A percentile compares a stretch with the other conserved stretches of the same genome.
Conservation (phyloP, 768 basidiomycete species). For the Mycena vulgaris region DNA sequence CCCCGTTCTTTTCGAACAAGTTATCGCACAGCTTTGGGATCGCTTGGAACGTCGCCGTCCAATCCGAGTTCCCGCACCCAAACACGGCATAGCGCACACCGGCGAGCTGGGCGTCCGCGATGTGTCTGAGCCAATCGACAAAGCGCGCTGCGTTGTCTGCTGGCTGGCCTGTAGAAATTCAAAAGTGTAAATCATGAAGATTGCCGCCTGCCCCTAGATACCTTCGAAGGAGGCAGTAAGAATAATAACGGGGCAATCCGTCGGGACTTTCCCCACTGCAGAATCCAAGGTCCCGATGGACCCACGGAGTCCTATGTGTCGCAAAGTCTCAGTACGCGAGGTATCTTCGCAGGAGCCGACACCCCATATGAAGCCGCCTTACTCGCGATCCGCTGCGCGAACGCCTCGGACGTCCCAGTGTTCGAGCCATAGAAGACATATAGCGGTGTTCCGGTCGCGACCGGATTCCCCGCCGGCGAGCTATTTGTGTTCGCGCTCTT, state of each 20-base stretch:
- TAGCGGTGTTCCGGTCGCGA: neutral
- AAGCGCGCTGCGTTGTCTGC: no score
- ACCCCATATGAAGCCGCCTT: neutral
- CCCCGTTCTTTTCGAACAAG: neutral
- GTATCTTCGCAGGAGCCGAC: no score
- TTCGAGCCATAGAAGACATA: neutral
- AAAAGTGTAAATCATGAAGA: no score
- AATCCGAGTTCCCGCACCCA: neutral
- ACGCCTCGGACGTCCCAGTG: neutral
- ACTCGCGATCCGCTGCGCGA: neutral
- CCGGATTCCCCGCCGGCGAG: no score
- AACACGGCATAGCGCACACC: neutral
- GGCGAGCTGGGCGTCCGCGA: no score
- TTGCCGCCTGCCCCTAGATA: neutral
- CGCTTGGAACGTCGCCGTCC: neutral
- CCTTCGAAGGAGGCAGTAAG: slow-evolving; percentile 66
- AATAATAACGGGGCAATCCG: slow-evolving; percentile 60
- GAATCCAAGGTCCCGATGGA: slow-evolving; percentile 58
- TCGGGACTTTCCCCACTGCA: slow-evolving; percentile 52
- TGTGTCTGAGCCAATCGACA: no score
- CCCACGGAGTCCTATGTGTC: slow-evolving; percentile 53
- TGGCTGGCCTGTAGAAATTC: no score
- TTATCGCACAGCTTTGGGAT: neutral
- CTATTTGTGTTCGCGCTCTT: neutral
- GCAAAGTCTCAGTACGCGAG: no score